These are phyloP conservation scores for Coleophoma cylindrospora DNA, from an alignment of 2,329 filamentous ascomycete genomes.

Conservation along the genomic window DNA sequence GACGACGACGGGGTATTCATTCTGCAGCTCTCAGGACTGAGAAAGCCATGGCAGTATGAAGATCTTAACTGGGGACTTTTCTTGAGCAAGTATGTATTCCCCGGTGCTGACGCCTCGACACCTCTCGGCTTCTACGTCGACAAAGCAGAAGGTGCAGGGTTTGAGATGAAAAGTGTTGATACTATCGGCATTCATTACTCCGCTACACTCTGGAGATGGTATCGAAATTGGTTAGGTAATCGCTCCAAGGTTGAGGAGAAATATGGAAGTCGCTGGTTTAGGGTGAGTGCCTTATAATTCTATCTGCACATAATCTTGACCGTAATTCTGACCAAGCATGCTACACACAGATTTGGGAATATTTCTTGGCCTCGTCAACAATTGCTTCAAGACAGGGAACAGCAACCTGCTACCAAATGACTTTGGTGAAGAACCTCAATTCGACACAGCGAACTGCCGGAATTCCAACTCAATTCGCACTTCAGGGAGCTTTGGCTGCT, in stretches of 20 bases:
- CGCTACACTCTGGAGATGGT: constrained; percentile 68
- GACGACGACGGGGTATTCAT: constrained; percentile 69
- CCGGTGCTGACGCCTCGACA: constrained; percentile 65
- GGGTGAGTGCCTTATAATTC: constrained; percentile 37
- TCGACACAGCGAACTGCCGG: constrained; percentile 77
- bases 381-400: constrained; percentile 80
- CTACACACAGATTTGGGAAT: constrained; percentile 71
- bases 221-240: constrained; percentile 69
- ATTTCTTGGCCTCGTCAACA: constrained; percentile 80
- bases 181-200: constrained; percentile 48
- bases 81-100: constrained; percentile 76
- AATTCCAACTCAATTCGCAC: constrained; percentile 61
- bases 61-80: constrained; percentile 70
- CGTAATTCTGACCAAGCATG: background rate
- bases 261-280: constrained; percentile 65
- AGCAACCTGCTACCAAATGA: constrained; percentile 84
- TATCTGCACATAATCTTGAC: background rate
- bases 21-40: constrained; percentile 64
- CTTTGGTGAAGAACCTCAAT: constrained; percentile 86
- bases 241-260: constrained; percentile 64
- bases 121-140: constrained; percentile 64
- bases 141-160: constrained; percentile 61
- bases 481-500: constrained; percentile 50
- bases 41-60: constrained; percentile 69
- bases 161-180: constrained; percentile 54